phyloP scores from a whole-genome alignment of 2,329 filamentous ascomycete species.

The Trichoderma koningiopsis region DNA sequence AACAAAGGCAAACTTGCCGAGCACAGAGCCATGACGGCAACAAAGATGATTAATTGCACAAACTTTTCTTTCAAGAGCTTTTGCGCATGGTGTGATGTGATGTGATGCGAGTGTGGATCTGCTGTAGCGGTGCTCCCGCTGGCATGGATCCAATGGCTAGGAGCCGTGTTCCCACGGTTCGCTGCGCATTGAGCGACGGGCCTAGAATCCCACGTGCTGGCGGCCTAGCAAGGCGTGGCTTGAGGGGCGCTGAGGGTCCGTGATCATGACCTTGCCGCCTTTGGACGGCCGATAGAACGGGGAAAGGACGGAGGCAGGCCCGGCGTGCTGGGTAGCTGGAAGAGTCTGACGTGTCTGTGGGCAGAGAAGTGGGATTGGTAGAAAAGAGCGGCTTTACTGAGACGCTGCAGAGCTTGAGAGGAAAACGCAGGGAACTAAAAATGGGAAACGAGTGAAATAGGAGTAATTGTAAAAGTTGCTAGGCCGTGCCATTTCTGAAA shows the following conservation, averaged over 20 bases:
- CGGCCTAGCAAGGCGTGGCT: constrained; percentile 16
- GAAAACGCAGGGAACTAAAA: background rate
- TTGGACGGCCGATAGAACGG: constrained; percentile 6
- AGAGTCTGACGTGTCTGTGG: background rate
- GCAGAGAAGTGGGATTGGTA: background rate
- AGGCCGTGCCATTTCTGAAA: background rate
- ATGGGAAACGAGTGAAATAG: background rate
- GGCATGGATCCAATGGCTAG: constrained; percentile 1
- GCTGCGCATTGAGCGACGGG: constrained; percentile 9
- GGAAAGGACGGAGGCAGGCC: background rate
- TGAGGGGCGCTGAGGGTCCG: constrained; percentile 2
- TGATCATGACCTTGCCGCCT: constrained; percentile 17
- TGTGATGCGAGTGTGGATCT: background rate
- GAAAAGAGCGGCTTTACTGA: background rate
- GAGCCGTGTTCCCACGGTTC: constrained; percentile 7
- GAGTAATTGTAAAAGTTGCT: background rate
- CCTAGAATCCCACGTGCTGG: constrained; percentile 25
- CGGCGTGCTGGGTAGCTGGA: background rate
- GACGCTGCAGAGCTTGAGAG: background rate
- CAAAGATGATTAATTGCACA: background rate
- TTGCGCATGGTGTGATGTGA: background rate
- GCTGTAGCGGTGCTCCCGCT: background rate
- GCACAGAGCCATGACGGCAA: background rate
- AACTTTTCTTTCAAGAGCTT: background rate
- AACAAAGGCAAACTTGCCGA: background rate